These are phyloP conservation scores for Castanea crenata DNA, from an alignment of 306 rosid genomes.

Conservation along the genomic window DNA sequence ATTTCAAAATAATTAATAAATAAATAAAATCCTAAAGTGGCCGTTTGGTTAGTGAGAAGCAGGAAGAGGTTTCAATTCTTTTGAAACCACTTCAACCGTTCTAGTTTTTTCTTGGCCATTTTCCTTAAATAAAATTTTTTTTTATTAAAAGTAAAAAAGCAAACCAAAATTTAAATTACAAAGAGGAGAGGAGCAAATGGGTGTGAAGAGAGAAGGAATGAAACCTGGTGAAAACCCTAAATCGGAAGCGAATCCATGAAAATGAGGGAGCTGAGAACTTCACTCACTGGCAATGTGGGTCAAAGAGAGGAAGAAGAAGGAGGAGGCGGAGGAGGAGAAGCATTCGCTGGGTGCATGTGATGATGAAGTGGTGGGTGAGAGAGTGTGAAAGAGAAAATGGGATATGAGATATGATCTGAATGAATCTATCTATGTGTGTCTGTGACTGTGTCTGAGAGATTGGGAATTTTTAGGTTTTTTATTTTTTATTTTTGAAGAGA, in stretches of 20 bases:
- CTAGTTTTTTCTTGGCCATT: no score
- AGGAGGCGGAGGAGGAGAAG: background rate
- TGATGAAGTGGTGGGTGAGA: background rate
- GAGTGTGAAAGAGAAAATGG: constrained; percentile 1
- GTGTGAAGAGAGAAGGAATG: background rate
- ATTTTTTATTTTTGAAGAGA: constrained; percentile 4
- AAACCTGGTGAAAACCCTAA: constrained; percentile 1
- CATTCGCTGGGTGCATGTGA: no score
- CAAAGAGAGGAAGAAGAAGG: background rate
- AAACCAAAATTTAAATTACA: background rate
- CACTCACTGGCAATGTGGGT: background rate
- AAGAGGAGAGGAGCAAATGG: background rate
- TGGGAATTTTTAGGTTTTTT: constrained; percentile 69
- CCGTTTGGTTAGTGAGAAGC: constrained; percentile 20
- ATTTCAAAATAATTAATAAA: no score
- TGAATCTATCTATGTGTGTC: background rate
- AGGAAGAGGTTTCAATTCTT: no score
- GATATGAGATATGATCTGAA: constrained; percentile 29
- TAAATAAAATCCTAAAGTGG: background rate
- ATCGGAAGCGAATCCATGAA: background rate
- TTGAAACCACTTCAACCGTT: no score
- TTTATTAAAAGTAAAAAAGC: background rate
- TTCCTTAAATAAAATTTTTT: no score
- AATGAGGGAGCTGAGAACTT: background rate
- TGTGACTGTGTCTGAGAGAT: constrained; percentile 40